Percentiles rank a stretch among this genome's conserved stretches.
Conservation (phyloP, 306 rosid genomes). For the Mucuna pruriens region DNA sequence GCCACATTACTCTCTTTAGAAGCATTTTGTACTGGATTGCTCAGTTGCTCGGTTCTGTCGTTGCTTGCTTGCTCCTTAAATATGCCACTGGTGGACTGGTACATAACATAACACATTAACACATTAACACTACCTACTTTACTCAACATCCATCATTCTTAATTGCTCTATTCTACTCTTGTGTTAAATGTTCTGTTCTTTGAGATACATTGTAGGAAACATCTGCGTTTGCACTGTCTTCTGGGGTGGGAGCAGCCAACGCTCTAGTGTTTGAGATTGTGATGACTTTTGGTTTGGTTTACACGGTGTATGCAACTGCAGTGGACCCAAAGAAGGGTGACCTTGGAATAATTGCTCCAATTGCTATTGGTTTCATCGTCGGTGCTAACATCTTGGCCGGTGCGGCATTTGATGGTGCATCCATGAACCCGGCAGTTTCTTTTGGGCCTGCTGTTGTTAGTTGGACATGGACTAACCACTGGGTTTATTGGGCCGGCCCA, state of each 20-base stretch:
- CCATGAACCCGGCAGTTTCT: constrained; percentile 81
- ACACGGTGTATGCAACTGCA: constrained; percentile 43
- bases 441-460: constrained; percentile 80
- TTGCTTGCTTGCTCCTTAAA: constrained; percentile 77
- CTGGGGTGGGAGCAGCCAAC: constrained; percentile 61
- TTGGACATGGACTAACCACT: constrained; percentile 69
- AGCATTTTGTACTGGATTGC: constrained; percentile 69
- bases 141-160: not conserved
- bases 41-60: constrained; percentile 69
- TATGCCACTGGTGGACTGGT: constrained; percentile 70
- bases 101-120: not conserved
- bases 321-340: constrained; percentile 73
- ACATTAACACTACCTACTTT: no score
- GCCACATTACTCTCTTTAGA: constrained; percentile 59
- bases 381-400: constrained; percentile 80
- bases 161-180: not conserved
- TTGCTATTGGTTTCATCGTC: constrained; percentile 79
- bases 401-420: constrained; percentile 80
- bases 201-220: constrained; percentile 54
- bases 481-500: constrained; percentile 88
- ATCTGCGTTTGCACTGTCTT: constrained; percentile 59
- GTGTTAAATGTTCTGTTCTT: not conserved
- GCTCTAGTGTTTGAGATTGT: constrained; percentile 72
- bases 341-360: constrained; percentile 71
- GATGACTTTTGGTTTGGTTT: constrained; percentile 74